phyloP scores from a whole-genome alignment of 139 green algal species.

The Picocystis salinarum region DNA sequence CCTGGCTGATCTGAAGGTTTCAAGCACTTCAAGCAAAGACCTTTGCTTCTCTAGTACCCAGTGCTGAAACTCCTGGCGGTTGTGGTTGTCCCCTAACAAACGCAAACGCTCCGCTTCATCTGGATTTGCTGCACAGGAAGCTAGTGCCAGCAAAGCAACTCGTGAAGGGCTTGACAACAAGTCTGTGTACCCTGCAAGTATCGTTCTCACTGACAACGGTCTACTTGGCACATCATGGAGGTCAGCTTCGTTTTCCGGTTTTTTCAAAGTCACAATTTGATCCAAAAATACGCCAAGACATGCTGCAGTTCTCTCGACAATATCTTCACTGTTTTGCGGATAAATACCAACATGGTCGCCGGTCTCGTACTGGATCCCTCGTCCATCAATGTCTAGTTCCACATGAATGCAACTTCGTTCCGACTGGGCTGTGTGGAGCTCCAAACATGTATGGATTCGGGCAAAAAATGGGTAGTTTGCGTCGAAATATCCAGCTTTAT shows the following conservation, averaged over 20 bases:
- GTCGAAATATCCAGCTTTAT: conserved; percentile 3
- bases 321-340: conserved; percentile 41
- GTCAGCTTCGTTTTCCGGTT: conserved; percentile 8
- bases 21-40: conserved; percentile 59
- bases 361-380: conserved; percentile 25
- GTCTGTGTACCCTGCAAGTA: conserved; percentile 57
- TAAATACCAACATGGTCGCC: conserved; percentile 84
- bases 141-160: conserved; percentile 44
- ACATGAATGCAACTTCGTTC: conserved; percentile 81
- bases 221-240: conserved; percentile 17
- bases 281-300: conserved; percentile 35
- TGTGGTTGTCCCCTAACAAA: conserved; percentile 17
- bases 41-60: conserved; percentile 8
- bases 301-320: conserved; percentile 41
- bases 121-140: conserved; percentile 35
- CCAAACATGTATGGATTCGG: conserved; percentile 26
- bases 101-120: conserved; percentile 34
- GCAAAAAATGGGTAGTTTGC: conserved; percentile 26
- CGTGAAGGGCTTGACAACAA: conserved; percentile 50
- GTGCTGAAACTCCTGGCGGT: background rate
- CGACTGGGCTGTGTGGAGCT: conserved; percentile 59
- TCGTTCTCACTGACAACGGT: conserved; percentile 36
- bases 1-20: conserved; percentile 54
- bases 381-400: conserved; percentile 51
- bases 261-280: conserved; percentile 25